Base-by-base conservation (phyloP, 495 filamentous ascomycete genomes). In the Penicillium lividum region DNA sequence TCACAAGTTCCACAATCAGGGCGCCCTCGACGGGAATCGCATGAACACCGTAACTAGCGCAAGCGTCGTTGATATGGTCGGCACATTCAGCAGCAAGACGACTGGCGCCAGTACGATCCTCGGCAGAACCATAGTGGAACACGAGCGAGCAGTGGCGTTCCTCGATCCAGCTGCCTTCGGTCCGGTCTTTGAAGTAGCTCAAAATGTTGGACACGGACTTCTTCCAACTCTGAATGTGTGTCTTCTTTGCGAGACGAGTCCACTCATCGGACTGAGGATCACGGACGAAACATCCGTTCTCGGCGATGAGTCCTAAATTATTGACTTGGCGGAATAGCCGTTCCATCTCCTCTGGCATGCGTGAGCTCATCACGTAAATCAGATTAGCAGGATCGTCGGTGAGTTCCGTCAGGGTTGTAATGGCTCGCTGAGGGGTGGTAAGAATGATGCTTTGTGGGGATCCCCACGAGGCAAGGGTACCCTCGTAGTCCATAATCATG, bases 361-460 rank as follows among this genome's bases (percentile, higher is more conserved):
- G 84, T 13, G 90, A 86, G 42, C 89, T 93, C 92, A 95, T 97
- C 56, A 97, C 86, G 63, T 96, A 97, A 33, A 97, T 87, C n/a
- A 87, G 82, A 65, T 97, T 97, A 27, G 77, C 80, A 0, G 86
- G 80, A 64, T 96, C 91, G 8, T 86, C 76, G 27, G 92, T 80
- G 29, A 97, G 70, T 51, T 95, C 91, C 43, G 86, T 90, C 33
- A 97, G 70, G 2, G 88, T 84, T 48, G 90, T 88, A 56, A 95
- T 80, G 9, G 91, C 90, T 28, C 90, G 86, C 68, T 93, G 90
- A 2, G 90, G 91, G 33, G 86, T 93, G 38, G 90, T 89, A 18
- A 93, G 79, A 54, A 95, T 89, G 56, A 91, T 92, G 62, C 87
- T 86, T 53, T 82, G 85, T 38, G 89, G 87, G 0, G 89, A 87